phyloP scores from a whole-genome alignment of 2,329 filamentous ascomycete genomes.

The Nothophaeocryptopus gaeumannii region DNA sequence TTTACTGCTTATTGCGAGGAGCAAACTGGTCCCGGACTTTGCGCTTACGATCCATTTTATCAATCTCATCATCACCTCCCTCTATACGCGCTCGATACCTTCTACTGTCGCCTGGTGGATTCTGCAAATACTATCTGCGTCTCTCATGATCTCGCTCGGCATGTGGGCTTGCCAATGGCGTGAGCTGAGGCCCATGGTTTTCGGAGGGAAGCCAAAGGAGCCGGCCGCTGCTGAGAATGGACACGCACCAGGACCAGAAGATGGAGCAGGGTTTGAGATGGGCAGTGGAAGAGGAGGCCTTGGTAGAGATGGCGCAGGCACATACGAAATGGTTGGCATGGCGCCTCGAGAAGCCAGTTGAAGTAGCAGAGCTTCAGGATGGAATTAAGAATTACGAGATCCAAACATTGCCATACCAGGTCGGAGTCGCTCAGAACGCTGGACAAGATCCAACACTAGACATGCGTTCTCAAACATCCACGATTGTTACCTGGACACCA shows the following conservation, averaged over 20 bases:
- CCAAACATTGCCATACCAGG: no score
- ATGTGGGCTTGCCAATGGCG: conserved; percentile 91
- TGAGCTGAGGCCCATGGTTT: conserved; percentile 83
- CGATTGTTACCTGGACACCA: no score
- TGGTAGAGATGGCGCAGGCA: conserved; percentile 45
- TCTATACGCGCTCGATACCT: conserved; percentile 77
- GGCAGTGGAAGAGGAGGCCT: conserved; percentile 38
- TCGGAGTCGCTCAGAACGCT: background rate
- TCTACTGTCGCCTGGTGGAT: conserved; percentile 84
- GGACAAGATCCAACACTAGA: background rate
- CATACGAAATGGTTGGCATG: conserved; percentile 51
- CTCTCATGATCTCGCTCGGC: conserved; percentile 67
- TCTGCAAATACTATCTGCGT: conserved; percentile 59
- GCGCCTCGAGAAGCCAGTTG: conserved; percentile 33
- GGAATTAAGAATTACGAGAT: background rate
- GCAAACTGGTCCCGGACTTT: conserved; percentile 93
- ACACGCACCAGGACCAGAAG: conserved; percentile 29
- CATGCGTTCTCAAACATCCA: no score
- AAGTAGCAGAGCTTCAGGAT: conserved; percentile 14
- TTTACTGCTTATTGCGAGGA: conserved; percentile 77
- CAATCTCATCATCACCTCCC: conserved; percentile 71
- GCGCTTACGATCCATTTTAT: conserved; percentile 83
- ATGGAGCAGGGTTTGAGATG: conserved; percentile 40
- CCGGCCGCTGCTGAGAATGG: conserved; percentile 19
- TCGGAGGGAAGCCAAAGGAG: conserved; percentile 59